Conservation (phyloP, 257 asterid genomes). For the Solanum dulcamara region DNA sequence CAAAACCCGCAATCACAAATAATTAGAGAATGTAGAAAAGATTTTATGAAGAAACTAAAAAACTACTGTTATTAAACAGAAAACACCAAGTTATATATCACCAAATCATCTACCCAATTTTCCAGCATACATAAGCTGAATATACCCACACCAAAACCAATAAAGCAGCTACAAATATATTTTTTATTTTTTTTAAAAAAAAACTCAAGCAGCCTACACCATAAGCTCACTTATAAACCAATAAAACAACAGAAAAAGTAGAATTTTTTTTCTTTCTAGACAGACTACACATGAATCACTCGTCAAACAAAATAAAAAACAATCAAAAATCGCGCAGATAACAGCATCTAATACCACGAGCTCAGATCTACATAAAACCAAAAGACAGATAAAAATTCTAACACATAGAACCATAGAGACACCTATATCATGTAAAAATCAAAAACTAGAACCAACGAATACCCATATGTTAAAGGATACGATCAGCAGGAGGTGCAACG, state of each 20-base stretch:
- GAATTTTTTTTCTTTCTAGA: neutral
- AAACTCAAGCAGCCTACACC: neutral
- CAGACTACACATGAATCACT: neutral
- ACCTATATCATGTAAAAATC: neutral
- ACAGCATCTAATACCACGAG: neutral
- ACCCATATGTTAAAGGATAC: constrained; percentile 27
- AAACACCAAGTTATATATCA: neutral
- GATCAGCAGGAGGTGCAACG: constrained; percentile 44
- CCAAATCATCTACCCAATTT: neutral
- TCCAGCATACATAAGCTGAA: neutral
- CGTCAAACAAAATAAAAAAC: neutral
- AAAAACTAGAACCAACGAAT: neutral
- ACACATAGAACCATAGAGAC: neutral
- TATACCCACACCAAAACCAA: neutral
- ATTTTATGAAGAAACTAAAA: neutral
- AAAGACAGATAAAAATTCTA: neutral
- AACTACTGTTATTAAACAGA: neutral
- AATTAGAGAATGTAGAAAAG: neutral
- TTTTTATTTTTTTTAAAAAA: neutral
- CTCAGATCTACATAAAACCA: constrained; percentile 8
- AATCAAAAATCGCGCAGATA: neutral
- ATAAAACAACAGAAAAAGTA: neutral
- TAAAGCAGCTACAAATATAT: neutral
- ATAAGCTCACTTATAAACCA: neutral
- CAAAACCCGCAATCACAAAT: neutral